Evolutionary conservation across 2,329 filamentous ascomycete species (phyloP), one percentile per base, ranked within the genome.

Genomic region (Helotiales sp.): DNA sequence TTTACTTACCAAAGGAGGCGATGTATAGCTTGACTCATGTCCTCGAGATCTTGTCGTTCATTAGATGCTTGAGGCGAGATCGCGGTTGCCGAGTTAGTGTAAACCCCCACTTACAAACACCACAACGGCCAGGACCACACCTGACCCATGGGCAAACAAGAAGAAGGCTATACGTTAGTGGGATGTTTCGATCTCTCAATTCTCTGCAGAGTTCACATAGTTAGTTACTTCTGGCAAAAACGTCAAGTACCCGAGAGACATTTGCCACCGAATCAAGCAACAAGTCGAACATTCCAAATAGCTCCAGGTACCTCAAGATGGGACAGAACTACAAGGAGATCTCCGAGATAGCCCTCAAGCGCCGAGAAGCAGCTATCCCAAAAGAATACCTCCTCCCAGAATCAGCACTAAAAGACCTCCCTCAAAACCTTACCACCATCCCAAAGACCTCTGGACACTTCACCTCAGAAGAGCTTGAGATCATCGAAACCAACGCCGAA

Each of bases 401-500:
- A 24, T 55, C 63, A 52, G 31, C 55, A 13, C 54, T 69, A 9
- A 30, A 46, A 2, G 59, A 66, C 22, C 60, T 69, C 7, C 67
- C 69, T 5, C 62, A 19, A 34, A 66, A 70, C 34, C 34, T 70
- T 8, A 70, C 67, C 13, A 64, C 58, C 2, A 46, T 69, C 7
- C 65, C 66, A 9, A 60, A 54, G 48, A 56, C 30, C 13, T 70
- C 68, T 15, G 65, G 66, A 5, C 67, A 69, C 52, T 70, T 70
- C 51, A 66, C 67, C 3, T n/a, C 57, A 2, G 42, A 71, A n/a
- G 81, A 84, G 62, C 64, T 83, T 2, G 75, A 78, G 25, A 81
- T 83, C 40, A 80, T 80, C 13, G 66, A 74, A 33, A 68, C 69
- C 0, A 60, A 70, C 40, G 73, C 73, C 2, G 64, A 67, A 9